These are phyloP conservation scores for Boletellus emodensis DNA, from an alignment of 768 basidiomycete genomes.

Conservation along the genomic window DNA sequence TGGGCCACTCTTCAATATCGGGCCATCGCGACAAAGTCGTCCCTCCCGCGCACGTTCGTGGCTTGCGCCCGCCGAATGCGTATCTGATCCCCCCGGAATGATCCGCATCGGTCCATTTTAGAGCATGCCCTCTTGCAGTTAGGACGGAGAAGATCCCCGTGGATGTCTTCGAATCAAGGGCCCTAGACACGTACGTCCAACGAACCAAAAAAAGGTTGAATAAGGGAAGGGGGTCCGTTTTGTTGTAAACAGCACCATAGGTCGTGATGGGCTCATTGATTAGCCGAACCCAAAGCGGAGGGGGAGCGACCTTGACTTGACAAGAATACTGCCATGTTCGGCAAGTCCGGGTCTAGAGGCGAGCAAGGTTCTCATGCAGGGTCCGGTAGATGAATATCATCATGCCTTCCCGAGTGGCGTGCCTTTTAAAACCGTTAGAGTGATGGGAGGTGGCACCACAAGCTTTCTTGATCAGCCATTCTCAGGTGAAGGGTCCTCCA, in stretches of 20 bases:
- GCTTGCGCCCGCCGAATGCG: conserved; percentile 9
- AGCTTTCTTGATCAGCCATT: conserved; percentile 2
- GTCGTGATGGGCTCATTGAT: conserved; percentile 10
- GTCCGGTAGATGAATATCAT: conserved; percentile 9
- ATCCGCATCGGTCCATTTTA: conserved; percentile 22
- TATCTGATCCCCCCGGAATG: conserved; percentile 22
- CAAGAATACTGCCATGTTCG: conserved; percentile 12
- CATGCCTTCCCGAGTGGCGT: conserved; percentile 3
- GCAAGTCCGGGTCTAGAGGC: conserved; percentile 11
- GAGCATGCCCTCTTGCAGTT: conserved; percentile 17
- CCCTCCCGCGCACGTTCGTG: conserved; percentile 10
- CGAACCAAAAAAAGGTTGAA: conserved; percentile 11
- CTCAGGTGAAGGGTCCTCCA: conserved; percentile 13
- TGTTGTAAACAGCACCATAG: conserved; percentile 6
- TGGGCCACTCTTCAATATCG: not conserved
- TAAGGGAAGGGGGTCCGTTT: conserved; percentile 9
- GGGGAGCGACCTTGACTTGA: conserved; percentile 3
- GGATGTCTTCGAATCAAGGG: conserved; percentile 16
- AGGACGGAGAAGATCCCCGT: conserved; percentile 20
- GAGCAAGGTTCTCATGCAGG: conserved; percentile 17
- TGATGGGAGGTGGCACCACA: not conserved
- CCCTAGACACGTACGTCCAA: conserved; percentile 13
- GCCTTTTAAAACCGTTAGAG: conserved; percentile 1
- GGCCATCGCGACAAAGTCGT: conserved; percentile 9
- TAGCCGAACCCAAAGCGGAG: conserved; percentile 1